Percentiles rank a stretch among this genome's conserved stretches.
phyloP scores from a whole-genome alignment of 2,329 filamentous ascomycete genomes.

The Septoria petroselini region DNA sequence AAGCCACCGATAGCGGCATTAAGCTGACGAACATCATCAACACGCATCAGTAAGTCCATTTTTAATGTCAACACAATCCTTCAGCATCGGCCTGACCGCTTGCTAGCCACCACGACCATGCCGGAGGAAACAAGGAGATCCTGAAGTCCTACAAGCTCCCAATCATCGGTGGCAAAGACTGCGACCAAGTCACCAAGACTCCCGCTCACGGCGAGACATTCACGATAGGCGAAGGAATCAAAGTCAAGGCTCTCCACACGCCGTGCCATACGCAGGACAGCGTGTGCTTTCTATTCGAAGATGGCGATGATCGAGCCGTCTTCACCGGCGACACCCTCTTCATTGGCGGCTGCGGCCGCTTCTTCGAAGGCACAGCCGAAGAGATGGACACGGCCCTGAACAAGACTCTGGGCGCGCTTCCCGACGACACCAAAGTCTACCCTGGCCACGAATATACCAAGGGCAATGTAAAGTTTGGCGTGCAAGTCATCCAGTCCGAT shows the following conservation, averaged over 20 bases:
- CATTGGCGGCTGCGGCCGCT: slow-evolving; percentile 88
- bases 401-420: slow-evolving; percentile 72
- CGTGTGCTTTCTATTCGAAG: slow-evolving; percentile 90
- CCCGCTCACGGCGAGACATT: slow-evolving; percentile 74
- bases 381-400: slow-evolving; percentile 96
- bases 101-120: slow-evolving; percentile 86
- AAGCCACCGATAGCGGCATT: slow-evolving; percentile 69
- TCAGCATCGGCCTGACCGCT: slow-evolving; percentile 1
- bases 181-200: slow-evolving; percentile 72
- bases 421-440: slow-evolving; percentile 88
- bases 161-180: slow-evolving; percentile 85
- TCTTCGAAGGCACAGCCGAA: slow-evolving; percentile 85
- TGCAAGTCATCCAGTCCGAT: slow-evolving; percentile 70
- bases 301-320: slow-evolving; percentile 71
- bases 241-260: slow-evolving; percentile 84
- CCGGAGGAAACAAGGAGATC: slow-evolving; percentile 83
- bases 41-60: slow-evolving; percentile 82
- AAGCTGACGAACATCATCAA: slow-evolving; percentile 90
- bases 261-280: slow-evolving; percentile 98
- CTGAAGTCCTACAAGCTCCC: slow-evolving; percentile 62
- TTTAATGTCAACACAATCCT: background rate
- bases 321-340: slow-evolving; percentile 98
- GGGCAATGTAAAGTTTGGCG: slow-evolving; percentile 83
- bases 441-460: slow-evolving; percentile 99
- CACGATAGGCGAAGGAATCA: slow-evolving; percentile 74